Percentiles rank a stretch among this genome's conserved stretches.
Conservation (phyloP, 2,329 filamentous ascomycete genomes). For the Apiospora saccharicola region DNA sequence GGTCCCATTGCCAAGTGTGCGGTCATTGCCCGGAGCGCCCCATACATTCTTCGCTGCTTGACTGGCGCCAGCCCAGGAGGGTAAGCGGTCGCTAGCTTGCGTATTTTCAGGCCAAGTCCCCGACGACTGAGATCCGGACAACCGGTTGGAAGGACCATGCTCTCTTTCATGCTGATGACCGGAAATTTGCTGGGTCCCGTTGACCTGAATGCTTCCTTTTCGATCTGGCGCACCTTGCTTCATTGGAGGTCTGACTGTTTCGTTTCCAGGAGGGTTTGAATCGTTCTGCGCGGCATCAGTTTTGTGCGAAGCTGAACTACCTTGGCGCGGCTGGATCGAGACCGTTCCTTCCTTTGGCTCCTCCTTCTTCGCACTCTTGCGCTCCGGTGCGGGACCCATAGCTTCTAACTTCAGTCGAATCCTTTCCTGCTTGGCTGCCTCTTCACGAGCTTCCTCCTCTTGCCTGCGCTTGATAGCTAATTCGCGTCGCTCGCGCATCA, state of each 20-base stretch:
- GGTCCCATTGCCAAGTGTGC: conserved; percentile 79
- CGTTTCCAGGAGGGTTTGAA: neutral
- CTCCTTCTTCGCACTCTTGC: conserved; percentile 65
- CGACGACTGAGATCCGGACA: conserved; percentile 41
- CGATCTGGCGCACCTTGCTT: conserved; percentile 9
- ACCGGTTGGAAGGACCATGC: neutral
- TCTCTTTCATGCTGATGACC: conserved; percentile 30
- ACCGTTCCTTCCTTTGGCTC: conserved; percentile 46
- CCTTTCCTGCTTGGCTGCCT: conserved; percentile 74
- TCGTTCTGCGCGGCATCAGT: conserved; percentile 3
- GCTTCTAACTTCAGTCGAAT: conserved; percentile 76
- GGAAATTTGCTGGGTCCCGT: conserved; percentile 46
- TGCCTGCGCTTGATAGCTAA: conserved; percentile 71
- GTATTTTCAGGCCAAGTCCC: conserved; percentile 34
- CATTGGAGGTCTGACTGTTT: neutral
- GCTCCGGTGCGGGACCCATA: conserved; percentile 70
- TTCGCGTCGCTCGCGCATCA: conserved; percentile 77
- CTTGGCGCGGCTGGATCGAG: conserved; percentile 29
- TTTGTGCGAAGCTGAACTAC: neutral
- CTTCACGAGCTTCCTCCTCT: conserved; percentile 75
- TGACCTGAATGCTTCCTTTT: conserved; percentile 34
- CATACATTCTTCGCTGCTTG: conserved; percentile 69
- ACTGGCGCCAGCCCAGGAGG: conserved; percentile 57
- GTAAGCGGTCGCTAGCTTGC: conserved; percentile 52
- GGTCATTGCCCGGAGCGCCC: conserved; percentile 76